phyloP scores from a whole-genome alignment of 78 protist genomes.

The Guillardia theta region DNA sequence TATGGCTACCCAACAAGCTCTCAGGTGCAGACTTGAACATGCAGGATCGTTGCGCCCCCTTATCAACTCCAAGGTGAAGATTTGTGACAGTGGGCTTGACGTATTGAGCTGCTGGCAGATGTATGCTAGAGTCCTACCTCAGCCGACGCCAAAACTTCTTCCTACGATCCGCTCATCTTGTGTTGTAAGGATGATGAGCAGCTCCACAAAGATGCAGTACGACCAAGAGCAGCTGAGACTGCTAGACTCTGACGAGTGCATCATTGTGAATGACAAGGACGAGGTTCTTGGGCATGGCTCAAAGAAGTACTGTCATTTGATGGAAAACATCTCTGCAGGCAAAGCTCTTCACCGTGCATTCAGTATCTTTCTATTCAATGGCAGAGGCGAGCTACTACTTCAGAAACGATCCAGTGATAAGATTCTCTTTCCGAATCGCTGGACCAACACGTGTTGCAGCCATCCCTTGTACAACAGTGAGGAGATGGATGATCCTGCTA shows the following conservation, averaged over 20 bases:
- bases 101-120: too few species aligned
- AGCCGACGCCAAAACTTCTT: too few species aligned
- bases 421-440: constrained; percentile 79
- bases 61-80: too few species aligned
- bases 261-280: constrained; percentile 77
- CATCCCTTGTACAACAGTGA: constrained; percentile 69
- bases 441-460: constrained; percentile 90
- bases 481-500: constrained; percentile 46
- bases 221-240: constrained; percentile 56
- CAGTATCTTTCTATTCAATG: constrained; percentile 74
- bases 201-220: constrained; percentile 23
- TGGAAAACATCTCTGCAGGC: constrained; percentile 52
- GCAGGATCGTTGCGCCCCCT: too few species aligned
- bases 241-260: constrained; percentile 62
- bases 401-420: constrained; percentile 80
- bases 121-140: too few species aligned
- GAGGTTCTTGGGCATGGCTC: constrained; percentile 60
- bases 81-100: too few species aligned
- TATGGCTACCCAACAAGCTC: too few species aligned
- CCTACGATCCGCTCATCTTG: too few species aligned
- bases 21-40: too few species aligned
- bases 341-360: constrained; percentile 85
- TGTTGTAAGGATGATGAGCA: neutral
- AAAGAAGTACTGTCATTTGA: constrained; percentile 74
- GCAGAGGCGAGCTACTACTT: constrained; percentile 63